phyloP scores from a whole-genome alignment of 768 basidiomycete species.

The Podaxis mareebaensis region DNA sequence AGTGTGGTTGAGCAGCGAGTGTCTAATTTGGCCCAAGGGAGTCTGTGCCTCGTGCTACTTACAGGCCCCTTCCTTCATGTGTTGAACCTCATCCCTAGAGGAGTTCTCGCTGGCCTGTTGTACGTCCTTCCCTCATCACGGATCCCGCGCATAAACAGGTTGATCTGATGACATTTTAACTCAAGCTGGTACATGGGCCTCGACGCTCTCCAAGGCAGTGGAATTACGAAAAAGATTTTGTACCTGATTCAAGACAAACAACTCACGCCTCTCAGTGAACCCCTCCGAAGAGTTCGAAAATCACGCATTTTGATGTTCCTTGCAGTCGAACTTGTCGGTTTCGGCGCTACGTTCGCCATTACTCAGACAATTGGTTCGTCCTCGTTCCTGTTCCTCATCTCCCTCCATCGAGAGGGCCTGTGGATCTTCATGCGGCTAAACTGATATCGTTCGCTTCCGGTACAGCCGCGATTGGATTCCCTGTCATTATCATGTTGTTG shows the following conservation, averaged over 20 bases:
- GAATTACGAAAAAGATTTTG: conserved; percentile 78
- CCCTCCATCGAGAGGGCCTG: background rate
- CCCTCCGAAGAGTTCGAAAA: conserved; percentile 72
- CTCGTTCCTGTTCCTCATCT: background rate
- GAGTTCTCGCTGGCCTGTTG: conserved; percentile 87
- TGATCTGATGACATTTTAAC: background rate
- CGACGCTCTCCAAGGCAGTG: conserved; percentile 77
- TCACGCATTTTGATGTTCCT: conserved; percentile 74
- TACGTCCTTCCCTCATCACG: conserved; percentile 35
- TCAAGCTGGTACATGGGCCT: conserved; percentile 89
- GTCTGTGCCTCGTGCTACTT: conserved; percentile 76
- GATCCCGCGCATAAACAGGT: background rate
- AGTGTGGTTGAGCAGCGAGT: conserved; percentile 91
- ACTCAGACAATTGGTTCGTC: conserved; percentile 82
- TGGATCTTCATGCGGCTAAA: conserved; percentile 26
- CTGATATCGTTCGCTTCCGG: conserved; percentile 15
- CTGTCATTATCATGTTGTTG: conserved; percentile 82
- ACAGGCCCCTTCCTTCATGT: conserved; percentile 82
- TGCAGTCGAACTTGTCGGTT: conserved; percentile 74
- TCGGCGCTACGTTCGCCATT: conserved; percentile 87
- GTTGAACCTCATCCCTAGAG: conserved; percentile 76
- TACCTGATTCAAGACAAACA: conserved; percentile 75
- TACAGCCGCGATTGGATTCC: conserved; percentile 86
- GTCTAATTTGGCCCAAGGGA: conserved; percentile 86
- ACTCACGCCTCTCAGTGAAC: conserved; percentile 65